These are phyloP conservation scores for Candida qinlingensis DNA, from an alignment of 805 yeast genomes.

Conservation along the genomic window DNA sequence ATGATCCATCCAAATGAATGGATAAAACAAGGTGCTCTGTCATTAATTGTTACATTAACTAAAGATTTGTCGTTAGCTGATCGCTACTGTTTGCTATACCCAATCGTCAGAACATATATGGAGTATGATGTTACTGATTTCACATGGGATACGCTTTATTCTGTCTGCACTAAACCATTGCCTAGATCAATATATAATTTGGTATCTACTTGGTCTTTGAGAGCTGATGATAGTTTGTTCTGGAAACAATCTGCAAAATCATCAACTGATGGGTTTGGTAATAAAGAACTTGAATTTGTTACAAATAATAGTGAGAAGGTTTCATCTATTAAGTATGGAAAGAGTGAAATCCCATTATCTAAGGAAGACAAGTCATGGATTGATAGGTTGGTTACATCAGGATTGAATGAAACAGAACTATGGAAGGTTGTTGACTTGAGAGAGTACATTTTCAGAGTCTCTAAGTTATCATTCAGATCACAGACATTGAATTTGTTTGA, in stretches of 20 bases:
- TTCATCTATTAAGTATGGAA: slow-evolving; percentile 32
- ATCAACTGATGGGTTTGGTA: slow-evolving; percentile 41
- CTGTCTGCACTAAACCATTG: slow-evolving; percentile 64
- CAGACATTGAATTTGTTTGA: slow-evolving; percentile 3
- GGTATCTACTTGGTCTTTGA: slow-evolving; percentile 65
- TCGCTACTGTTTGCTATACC: slow-evolving; percentile 75
- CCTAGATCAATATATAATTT: slow-evolving; percentile 59
- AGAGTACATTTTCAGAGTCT: slow-evolving; percentile 58
- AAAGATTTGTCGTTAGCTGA: slow-evolving; percentile 69
- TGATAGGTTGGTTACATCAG: slow-evolving; percentile 65
- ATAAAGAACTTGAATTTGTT: slow-evolving; percentile 31
- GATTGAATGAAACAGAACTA: slow-evolving; percentile 62
- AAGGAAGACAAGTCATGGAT: slow-evolving; percentile 70
- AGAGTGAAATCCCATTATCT: slow-evolving; percentile 47
- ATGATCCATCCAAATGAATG: slow-evolving; percentile 83
- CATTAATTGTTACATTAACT: slow-evolving; percentile 57
- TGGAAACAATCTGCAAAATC: slow-evolving; percentile 55
- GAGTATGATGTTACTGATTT: slow-evolving; percentile 71
- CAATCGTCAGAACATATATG: slow-evolving; percentile 70
- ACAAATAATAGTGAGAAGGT: slow-evolving; percentile 10
- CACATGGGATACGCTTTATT: slow-evolving; percentile 58
- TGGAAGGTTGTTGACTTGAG: slow-evolving; percentile 80
- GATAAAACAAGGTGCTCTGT: slow-evolving; percentile 66
- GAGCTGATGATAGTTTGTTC: slow-evolving; percentile 63
- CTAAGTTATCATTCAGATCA: slow-evolving; percentile 36